Evolutionary conservation across 2,329 filamentous ascomycete species (phyloP), one percentile per base, ranked within the genome.

Genomic region (Thelonectria rubi): DNA sequence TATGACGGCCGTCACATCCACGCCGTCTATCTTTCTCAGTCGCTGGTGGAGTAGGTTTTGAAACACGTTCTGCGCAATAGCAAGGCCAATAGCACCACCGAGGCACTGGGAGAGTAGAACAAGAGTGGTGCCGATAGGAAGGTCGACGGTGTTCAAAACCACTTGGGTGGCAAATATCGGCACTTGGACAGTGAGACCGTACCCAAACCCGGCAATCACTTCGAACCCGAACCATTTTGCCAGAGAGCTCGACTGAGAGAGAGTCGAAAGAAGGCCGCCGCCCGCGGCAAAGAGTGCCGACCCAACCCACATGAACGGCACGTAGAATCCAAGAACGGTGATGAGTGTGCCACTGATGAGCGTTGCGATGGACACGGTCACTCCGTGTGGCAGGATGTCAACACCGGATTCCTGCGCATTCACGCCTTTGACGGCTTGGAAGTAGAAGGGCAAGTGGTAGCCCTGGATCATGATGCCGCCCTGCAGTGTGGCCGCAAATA

Each of bases 81-180:
- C 55, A 2, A 69, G 62, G 1, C 67, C 65, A 1, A 71, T 50
- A 6, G 67, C 61, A 3, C 81, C 82, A 26, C 80, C 81, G 0
- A 84, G 70, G 1, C 77, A 74, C 68, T 83, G 81, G 4, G 73
- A 73, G 65, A 84, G 81, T 18, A 83, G 77, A 1, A 82, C 73
- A 14, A 75, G 62, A 2, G 80, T 78, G 3, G 78, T 79, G 2
- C 78, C 81, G 0, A 76, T 76, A 0, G 81, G 77, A 24, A 83
- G 77, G 46, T 82, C 81, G 1, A 73, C 73, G 5, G 71, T 58
- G 6, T 63, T 66, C 15, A 82, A 66, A 0, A 81, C 80, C 0
- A 79, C 77, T 59, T 83, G 81, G 0, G 78, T 76, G 1, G 78
- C 80, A 11, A 82, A 74, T 3, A 79, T 65, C 2, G 79, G 74